Evolutionary conservation across 2,329 filamentous ascomycete genomes (phyloP), one percentile per base, ranked within the genome.

Genomic region (Alternaria dauci): DNA sequence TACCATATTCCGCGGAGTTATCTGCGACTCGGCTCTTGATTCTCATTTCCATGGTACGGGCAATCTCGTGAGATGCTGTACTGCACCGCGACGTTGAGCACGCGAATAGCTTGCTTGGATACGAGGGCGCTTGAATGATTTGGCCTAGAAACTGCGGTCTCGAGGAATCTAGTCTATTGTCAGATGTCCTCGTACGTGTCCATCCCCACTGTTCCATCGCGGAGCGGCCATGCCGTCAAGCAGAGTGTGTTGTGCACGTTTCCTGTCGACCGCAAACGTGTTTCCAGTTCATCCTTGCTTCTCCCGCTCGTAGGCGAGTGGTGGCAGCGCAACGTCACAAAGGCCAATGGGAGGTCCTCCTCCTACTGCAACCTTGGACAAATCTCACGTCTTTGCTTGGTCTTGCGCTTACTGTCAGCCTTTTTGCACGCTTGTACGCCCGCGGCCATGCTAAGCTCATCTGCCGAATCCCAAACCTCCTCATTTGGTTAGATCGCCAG

Each of bases 381-480:
- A 23, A 34, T 32, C 51, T 44, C 38, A 16, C 30, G 25, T 32
- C 51, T 44, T 25, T 18, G 18, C 20, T 30, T 32, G 28, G 28
- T 30, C 36, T 43, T 34, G 51, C 39, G 51, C 51, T 53, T 43
- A 20, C 28, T 11, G 25, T 23, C 51, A 23, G 39, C 20, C 20
- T 32, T 23, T 52, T 53, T 43, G 39, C 28, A 26, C 58, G 23
- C 48, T 36, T 23, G 47, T 32, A n/a, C 23, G 18, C 26, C 39
- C 47, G 54, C 43, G 43, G 30, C n/a, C 38, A 43, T 43, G 47
- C 50, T 53, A 58, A 62, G 42, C 36, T 62, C 47, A 62, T 46
- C 30, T 65, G 51, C 47, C 59, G 55, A 48, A 23, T 32, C 52
- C 48, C 42, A 59, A 58, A 58, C 55, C 52, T 63, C 58, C 44